A percentile compares a stretch with the other conserved stretches of the same genome.
These are phyloP conservation scores for Xeromyces bisporus DNA, from an alignment of 495 filamentous ascomycete species.

Conservation along the genomic window DNA sequence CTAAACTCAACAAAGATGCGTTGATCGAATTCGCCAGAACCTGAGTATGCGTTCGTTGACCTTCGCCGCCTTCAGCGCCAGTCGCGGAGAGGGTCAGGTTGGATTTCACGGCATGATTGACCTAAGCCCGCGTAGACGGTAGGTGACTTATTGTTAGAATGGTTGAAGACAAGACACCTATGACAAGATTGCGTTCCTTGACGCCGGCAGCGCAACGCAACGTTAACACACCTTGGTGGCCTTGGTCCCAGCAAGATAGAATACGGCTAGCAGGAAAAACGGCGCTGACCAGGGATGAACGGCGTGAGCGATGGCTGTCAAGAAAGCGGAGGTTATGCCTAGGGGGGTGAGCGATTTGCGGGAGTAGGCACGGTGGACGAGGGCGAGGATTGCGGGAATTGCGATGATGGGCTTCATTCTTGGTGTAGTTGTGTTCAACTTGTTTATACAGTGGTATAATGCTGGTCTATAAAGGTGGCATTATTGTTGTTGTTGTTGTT, in stretches of 20 bases:
- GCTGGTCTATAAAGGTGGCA: no score
- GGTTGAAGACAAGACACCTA: no score
- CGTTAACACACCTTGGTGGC: conserved; percentile 53
- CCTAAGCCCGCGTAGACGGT: no score
- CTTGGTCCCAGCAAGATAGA: conserved; percentile 70
- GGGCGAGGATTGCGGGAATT: conserved; percentile 40
- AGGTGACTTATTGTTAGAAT: no score
- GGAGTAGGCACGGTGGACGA: conserved; percentile 53
- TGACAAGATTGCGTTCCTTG: no score
- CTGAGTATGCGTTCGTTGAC: conserved; percentile 68
- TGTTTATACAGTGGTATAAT: no score
- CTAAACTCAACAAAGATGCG: conserved; percentile 52
- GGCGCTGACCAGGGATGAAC: conserved; percentile 83
- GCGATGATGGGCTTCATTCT: conserved; percentile 58
- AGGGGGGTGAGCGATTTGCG: conserved; percentile 60
- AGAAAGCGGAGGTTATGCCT: conserved; percentile 47
- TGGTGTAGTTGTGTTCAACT: no score
- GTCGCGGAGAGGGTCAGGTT: conserved; percentile 59
- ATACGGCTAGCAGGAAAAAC: conserved; percentile 63
- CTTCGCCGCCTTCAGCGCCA: conserved; percentile 59
- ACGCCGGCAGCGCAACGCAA: no score
- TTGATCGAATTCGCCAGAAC: conserved; percentile 78
- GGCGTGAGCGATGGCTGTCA: conserved; percentile 67
- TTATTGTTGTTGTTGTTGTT: no score
- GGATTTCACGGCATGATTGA: conserved; percentile 77